phyloP scores from a whole-genome alignment of 192 early-diverging fungal species.

The Coemansia sp. region DNA sequence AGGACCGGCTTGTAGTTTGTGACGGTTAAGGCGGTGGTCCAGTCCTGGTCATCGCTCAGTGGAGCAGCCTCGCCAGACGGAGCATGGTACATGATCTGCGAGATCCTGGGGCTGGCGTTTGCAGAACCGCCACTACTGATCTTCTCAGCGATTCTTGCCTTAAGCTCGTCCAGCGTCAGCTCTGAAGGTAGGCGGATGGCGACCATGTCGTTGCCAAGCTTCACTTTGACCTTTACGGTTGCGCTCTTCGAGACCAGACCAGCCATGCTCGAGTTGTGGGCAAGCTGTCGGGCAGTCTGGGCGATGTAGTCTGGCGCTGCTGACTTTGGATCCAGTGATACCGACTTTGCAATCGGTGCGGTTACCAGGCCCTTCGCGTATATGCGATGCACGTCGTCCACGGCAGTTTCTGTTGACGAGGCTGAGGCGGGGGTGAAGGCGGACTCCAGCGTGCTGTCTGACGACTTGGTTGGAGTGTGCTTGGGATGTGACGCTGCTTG shows the following conservation, averaged over 20 bases:
- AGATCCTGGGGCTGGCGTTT: slow-evolving; percentile 8
- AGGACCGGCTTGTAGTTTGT: slow-evolving; percentile 50
- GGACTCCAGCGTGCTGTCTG: slow-evolving; percentile 27
- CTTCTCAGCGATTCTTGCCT: slow-evolving; percentile 63
- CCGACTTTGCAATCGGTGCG: slow-evolving; percentile 18
- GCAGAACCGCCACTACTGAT: slow-evolving; percentile 32
- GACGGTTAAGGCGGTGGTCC: slow-evolving; percentile 32
- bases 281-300: slow-evolving; percentile 16
- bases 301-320: neutral
- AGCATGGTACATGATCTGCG: slow-evolving; percentile 48
- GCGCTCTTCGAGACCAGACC: slow-evolving; percentile 19
- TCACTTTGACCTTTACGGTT: slow-evolving; percentile 72
- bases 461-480: slow-evolving; percentile 39
- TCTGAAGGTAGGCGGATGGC: slow-evolving; percentile 67
- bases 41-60: slow-evolving; percentile 46
- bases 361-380: slow-evolving; percentile 7
- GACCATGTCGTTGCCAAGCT: slow-evolving; percentile 67
- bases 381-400: slow-evolving; percentile 16
- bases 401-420: slow-evolving; percentile 38
- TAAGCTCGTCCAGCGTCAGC: slow-evolving; percentile 57
- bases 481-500: slow-evolving; percentile 7
- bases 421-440: slow-evolving; percentile 40
- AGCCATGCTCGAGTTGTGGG: slow-evolving; percentile 40
- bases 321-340: slow-evolving; percentile 53
- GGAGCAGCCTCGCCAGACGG: slow-evolving; percentile 45